phyloP scores from a whole-genome alignment of 805 yeast genomes.

The Nakazawaea ernobii region DNA sequence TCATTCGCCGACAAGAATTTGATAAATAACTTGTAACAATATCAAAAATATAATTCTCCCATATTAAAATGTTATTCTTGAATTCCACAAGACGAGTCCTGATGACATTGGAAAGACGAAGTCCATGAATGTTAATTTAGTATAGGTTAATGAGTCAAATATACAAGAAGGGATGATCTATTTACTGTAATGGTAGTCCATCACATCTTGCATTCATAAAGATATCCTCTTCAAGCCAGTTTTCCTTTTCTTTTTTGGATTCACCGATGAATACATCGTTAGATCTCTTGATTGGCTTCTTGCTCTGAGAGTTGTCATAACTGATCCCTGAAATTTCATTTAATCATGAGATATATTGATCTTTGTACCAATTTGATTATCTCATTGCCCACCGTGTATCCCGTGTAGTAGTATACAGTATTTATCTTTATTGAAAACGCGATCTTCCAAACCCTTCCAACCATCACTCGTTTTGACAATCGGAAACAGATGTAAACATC shows the following conservation, averaged over 20 bases:
- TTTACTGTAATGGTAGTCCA: neutral
- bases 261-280: conserved; percentile 1
- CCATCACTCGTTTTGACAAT: too few species aligned
- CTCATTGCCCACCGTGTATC: too few species aligned
- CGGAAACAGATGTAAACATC: too few species aligned
- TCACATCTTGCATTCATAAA: neutral
- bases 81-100: conserved; percentile 35
- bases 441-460: too few species aligned
- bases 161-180: conserved; percentile 9
- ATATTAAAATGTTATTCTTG: conserved; percentile 24
- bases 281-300: neutral
- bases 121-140: conserved; percentile 37
- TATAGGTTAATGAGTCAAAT: conserved; percentile 28
- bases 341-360: too few species aligned
- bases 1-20: conserved; percentile 43
- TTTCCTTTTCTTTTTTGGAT: neutral
- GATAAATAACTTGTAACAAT: conserved; percentile 27
- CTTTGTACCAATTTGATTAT: too few species aligned
- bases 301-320: too few species aligned
- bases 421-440: too few species aligned
- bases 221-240: neutral
- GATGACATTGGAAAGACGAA: conserved; percentile 38
- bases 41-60: conserved; percentile 25
- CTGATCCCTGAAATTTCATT: too few species aligned
- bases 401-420: too few species aligned